Evolutionary conservation across 1,284 basidiomycete genomes (phyloP), one percentile per base, ranked within the genome.

Genomic region (Trametes polyzona): DNA sequence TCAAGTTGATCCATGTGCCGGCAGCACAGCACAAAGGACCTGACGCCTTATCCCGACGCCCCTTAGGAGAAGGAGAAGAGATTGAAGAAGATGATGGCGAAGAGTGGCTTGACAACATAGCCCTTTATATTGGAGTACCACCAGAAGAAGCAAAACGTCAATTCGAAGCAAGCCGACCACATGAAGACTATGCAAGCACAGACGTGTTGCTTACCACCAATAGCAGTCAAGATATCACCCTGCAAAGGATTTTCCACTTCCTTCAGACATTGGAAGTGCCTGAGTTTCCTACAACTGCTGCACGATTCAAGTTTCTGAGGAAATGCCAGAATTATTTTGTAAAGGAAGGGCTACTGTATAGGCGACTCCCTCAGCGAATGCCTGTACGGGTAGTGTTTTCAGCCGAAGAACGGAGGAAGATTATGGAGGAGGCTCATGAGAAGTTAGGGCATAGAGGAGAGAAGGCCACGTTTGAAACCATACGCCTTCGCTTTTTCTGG

Each of bases 1-100:
- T 80, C 52, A 65, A 65, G 11, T 59, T 79, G 0, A 52, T 64
- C 0, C 76, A 79, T 47, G 64, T 76, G 2, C 69, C 69, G 12
- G 74, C 36, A 19, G 19, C 9, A 5, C 9, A 39, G 17, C 36
- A 39, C 17, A 39, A 53, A 16, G 67, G 65, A 0, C 64, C 72
- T 0, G 73, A 76, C 58, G 71, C 68, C 0, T 51, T 77, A 6
- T 76, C 71, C 0, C 41, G 71, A 16, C 35, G 67, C 17, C 52
- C 50, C 4, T 35, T 42, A 0, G 55, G 57, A 11, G 67, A 66
- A 17, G 65, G 65, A 47, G 59, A 62, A 36, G 59, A 57, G 14
- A 23, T 46, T 2, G 47, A 56, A 14, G 47, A 56, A 1, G 50
- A 65, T 14, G 47, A 48, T 26, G 24, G 23, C 8, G 47, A 48